Conservation (phyloP, 2,329 filamentous ascomycete species). For the Colletotrichum liriopes region DNA sequence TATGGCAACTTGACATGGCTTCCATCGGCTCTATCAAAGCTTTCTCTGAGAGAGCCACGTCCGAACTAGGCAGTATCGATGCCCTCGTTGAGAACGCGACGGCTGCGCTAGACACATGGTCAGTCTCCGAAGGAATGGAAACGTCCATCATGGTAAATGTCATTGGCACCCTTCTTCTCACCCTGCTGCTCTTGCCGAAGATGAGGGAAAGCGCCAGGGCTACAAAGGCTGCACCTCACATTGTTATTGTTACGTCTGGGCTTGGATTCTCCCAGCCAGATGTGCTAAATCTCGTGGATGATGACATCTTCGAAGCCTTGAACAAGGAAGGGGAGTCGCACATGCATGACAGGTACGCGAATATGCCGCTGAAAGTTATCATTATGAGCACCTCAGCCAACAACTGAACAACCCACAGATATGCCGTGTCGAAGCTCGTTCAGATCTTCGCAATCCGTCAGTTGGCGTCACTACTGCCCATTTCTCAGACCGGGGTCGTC, state of each 20-base stretch:
- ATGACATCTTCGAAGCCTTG: too few species aligned
- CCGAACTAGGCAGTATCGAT: constrained; percentile 54
- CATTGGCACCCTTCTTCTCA: constrained; percentile 46
- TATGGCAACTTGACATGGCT: constrained; percentile 53
- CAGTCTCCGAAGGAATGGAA: constrained; percentile 62
- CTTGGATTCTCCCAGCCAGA: not conserved
- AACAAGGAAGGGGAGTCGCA: too few species aligned
- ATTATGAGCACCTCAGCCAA: too few species aligned
- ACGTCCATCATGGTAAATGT: constrained; percentile 58
- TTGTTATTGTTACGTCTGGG: constrained; percentile 14
- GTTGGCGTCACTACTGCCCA: too few species aligned
- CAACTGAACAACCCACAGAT: too few species aligned
- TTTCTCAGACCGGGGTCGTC: too few species aligned
- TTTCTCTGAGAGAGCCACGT: constrained; percentile 52
- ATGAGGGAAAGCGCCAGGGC: constrained; percentile 45
- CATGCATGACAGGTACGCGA: not conserved
- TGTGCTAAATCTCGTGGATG: not conserved
- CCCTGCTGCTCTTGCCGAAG: constrained; percentile 46
- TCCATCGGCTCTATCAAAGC: constrained; percentile 55
- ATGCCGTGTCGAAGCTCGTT: too few species aligned
- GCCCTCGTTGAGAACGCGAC: constrained; percentile 58
- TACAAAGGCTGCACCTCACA: constrained; percentile 47
- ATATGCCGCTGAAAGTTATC: too few species aligned
- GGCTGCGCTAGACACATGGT: constrained; percentile 53
- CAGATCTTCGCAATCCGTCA: too few species aligned